Percentiles rank a stretch among this genome's conserved stretches.
Conservation (phyloP, 2,329 filamentous ascomycete species). For the Colletotrichum coccodes region DNA sequence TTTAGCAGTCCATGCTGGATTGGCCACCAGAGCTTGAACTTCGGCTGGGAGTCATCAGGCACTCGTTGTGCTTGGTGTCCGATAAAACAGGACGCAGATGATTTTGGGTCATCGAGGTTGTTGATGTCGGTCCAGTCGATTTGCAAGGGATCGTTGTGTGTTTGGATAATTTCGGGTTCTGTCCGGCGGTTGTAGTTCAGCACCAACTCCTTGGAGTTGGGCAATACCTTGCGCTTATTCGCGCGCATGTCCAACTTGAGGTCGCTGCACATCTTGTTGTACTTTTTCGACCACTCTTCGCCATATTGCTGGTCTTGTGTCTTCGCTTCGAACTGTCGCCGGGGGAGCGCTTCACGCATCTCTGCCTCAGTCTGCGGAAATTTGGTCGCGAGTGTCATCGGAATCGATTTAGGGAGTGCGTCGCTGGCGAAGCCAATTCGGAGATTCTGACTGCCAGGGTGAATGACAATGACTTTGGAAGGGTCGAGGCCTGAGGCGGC, state of each 20-base stretch:
- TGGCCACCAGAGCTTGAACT: conserved; percentile 94
- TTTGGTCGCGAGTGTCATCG: conserved; percentile 89
- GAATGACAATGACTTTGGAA: conserved; percentile 93
- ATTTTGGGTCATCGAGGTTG: conserved; percentile 71
- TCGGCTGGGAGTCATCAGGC: conserved; percentile 87
- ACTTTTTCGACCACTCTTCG: conserved; percentile 80
- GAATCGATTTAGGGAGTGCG: conserved; percentile 91
- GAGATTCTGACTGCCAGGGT: conserved; percentile 94
- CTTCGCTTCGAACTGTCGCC: conserved; percentile 71
- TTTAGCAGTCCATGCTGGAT: conserved; percentile 89
- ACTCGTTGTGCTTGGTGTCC: conserved; percentile 86
- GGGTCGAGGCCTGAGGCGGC: conserved; percentile 73
- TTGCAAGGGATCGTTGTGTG: conserved; percentile 93
- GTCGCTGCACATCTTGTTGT: conserved; percentile 84
- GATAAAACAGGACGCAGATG: conserved; percentile 73
- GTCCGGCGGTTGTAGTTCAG: conserved; percentile 92
- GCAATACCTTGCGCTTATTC: conserved; percentile 93
- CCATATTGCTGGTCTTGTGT: conserved; percentile 84
- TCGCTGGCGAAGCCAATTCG: conserved; percentile 96
- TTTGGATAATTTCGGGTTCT: conserved; percentile 85
- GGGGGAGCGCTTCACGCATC: conserved; percentile 81
- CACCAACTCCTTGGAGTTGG: conserved; percentile 97
- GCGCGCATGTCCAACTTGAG: conserved; percentile 90
- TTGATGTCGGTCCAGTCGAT: conserved; percentile 94
- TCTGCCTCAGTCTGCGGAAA: conserved; percentile 85